phyloP scores from a whole-genome alignment of 1,284 basidiomycete genomes.

The Puccinia coronata region DNA sequence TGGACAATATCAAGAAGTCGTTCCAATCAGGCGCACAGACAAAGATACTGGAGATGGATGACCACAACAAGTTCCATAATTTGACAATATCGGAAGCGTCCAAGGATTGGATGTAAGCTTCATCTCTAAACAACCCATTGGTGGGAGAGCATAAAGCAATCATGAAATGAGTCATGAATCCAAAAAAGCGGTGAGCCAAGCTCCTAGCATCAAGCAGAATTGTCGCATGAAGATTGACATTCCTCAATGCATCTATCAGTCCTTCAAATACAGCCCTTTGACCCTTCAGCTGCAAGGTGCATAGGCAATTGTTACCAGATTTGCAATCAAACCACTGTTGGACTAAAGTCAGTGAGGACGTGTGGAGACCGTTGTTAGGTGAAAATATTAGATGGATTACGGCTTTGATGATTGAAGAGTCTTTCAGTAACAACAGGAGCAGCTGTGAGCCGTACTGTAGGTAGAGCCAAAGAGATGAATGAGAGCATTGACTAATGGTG shows the following conservation, averaged over 20 bases:
- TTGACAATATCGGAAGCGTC: slow-evolving; percentile 64
- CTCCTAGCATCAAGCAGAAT: slow-evolving; percentile 78
- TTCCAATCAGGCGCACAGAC: slow-evolving; percentile 79
- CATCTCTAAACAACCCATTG: slow-evolving; percentile 69
- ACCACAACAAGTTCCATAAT: slow-evolving; percentile 80
- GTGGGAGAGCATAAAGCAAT: slow-evolving; percentile 76
- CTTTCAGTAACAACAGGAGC: slow-evolving; percentile 10
- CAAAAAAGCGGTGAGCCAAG: slow-evolving; percentile 79
- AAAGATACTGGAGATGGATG: slow-evolving; percentile 78
- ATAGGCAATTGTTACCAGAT: slow-evolving; percentile 79
- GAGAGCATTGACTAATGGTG: slow-evolving; percentile 40
- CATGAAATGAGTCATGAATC: slow-evolving; percentile 84
- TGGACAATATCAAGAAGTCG: slow-evolving; percentile 71
- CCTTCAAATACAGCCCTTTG: slow-evolving; percentile 71
- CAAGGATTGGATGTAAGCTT: slow-evolving; percentile 62
- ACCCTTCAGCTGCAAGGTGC: slow-evolving; percentile 69
- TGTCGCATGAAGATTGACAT: slow-evolving; percentile 68
- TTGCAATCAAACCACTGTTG: slow-evolving; percentile 60
- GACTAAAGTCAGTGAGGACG: slow-evolving; percentile 41
- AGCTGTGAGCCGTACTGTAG: slow-evolving; percentile 35
- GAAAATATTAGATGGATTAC: slow-evolving; percentile 42
- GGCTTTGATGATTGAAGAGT: slow-evolving; percentile 37
- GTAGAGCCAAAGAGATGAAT: slow-evolving; percentile 40
- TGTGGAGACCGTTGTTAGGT: slow-evolving; percentile 46
- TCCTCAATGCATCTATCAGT: slow-evolving; percentile 68